These are phyloP conservation scores for Colletotrichum incanum DNA, from an alignment of 2,329 filamentous ascomycete genomes.

Conservation along the genomic window DNA sequence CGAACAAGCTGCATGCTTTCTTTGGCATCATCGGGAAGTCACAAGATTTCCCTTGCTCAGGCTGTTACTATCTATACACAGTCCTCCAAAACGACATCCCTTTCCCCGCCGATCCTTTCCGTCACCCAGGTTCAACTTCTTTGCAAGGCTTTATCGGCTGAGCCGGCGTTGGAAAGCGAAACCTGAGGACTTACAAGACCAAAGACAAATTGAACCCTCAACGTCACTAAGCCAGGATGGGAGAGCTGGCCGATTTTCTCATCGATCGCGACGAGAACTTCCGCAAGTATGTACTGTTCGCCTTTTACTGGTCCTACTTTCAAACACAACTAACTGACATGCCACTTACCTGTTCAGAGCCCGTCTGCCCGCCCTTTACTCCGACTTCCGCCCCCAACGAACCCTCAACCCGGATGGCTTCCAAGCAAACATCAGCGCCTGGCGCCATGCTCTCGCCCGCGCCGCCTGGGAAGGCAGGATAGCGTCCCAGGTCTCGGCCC, in stretches of 20 bases:
- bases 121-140: neutral
- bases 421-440: constrained; percentile 83
- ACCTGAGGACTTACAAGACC: neutral
- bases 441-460: constrained; percentile 81
- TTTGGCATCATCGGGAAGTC: neutral
- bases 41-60: neutral
- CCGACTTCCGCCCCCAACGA: constrained; percentile 84
- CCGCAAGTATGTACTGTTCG: constrained; percentile 60
- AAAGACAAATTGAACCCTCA: neutral
- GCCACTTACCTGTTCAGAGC: constrained; percentile 64
- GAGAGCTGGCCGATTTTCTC: constrained; percentile 79
- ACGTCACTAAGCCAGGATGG: constrained; percentile 62
- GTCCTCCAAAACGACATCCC: neutral
- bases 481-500: constrained; percentile 58
- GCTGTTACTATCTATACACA: neutral
- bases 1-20: constrained; percentile 1
- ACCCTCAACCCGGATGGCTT: constrained; percentile 89
- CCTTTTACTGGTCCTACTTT: neutral
- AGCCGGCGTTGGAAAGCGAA: neutral
- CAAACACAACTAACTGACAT: constrained; percentile 25
- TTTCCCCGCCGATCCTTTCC: neutral
- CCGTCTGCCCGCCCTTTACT: constrained; percentile 88
- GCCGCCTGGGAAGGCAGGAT: constrained; percentile 74
- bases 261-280: constrained; percentile 74
- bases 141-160: too few species aligned